phyloP scores from a whole-genome alignment of 73 alveolate genomes.

The Diophrys appendiculata region DNA sequence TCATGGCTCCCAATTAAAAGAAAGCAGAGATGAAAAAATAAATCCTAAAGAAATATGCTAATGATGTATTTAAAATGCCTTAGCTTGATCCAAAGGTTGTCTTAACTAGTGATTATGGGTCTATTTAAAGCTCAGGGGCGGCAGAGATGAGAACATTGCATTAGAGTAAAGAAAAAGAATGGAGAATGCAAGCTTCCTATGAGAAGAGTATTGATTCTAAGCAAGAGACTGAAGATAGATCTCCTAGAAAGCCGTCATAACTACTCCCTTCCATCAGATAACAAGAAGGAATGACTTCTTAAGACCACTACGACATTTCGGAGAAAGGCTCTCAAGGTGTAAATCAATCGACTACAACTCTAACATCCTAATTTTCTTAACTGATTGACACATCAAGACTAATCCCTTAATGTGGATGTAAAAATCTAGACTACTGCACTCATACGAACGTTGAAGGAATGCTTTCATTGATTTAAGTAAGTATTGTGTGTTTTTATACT shows the following conservation, averaged over 20 bases:
- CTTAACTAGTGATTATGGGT: background rate
- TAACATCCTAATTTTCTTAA: too few species aligned
- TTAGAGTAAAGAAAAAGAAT: too few species aligned
- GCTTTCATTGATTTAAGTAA: background rate
- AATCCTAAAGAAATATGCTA: background rate
- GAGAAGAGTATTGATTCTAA: too few species aligned
- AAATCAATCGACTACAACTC: too few species aligned
- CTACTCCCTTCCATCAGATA: background rate
- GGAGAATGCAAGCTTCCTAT: too few species aligned
- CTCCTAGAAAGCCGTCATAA: background rate
- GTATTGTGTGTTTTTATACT: background rate
- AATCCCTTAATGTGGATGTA: constrained; percentile 3
- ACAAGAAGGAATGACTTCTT: too few species aligned
- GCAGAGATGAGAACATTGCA: background rate
- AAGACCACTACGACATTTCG: too few species aligned
- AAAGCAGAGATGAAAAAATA: background rate
- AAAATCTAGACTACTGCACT: background rate
- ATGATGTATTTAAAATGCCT: background rate
- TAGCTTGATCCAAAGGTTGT: background rate
- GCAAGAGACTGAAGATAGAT: background rate
- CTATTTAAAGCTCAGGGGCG: background rate
- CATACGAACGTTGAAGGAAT: background rate
- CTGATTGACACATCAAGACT: too few species aligned
- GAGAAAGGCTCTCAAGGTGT: too few species aligned
- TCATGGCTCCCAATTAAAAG: background rate